A percentile compares a stretch with the other conserved stretches of the same genome.
Evolutionary conservation across 768 basidiomycete species (phyloP).

Genomic region (Rhodosporidiobolus sp.): DNA sequence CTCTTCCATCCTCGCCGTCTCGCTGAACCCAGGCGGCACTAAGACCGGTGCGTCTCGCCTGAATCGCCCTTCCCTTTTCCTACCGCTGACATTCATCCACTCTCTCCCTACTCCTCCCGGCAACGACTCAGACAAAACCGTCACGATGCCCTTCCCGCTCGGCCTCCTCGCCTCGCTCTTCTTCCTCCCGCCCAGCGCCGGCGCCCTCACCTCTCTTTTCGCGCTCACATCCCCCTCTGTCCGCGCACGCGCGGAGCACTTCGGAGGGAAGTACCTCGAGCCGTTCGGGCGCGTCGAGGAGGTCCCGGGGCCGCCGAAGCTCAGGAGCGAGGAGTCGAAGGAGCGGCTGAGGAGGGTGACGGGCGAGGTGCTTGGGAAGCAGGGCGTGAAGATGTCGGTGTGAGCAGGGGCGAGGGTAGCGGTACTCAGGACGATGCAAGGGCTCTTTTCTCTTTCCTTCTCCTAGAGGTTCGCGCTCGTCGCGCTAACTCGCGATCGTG

Average conservation of each 20-base stretch:
- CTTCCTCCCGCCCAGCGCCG: slow-evolving; percentile 45
- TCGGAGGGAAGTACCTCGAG: slow-evolving; percentile 1
- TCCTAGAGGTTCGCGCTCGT: no score
- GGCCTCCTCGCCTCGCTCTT: not conserved
- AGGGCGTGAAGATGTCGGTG: no score
- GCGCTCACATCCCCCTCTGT: not conserved
- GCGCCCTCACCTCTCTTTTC: slow-evolving; percentile 19
- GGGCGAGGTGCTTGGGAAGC: not conserved
- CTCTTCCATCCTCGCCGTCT: slow-evolving; percentile 51
- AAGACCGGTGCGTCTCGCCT: slow-evolving; percentile 50
- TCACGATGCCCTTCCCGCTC: not conserved
- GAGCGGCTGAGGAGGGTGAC: no score
- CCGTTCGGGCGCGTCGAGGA: slow-evolving; percentile 2
- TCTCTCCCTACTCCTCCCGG: not conserved
- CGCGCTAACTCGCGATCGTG: no score
- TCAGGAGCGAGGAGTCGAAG: no score
- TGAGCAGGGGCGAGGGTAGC: no score
- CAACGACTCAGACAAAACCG: not conserved
- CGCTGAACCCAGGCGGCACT: slow-evolving; percentile 54
- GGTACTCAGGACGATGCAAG: no score
- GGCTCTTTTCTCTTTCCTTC: no score
- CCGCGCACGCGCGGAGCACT: not conserved
- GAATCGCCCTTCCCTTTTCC: no score
- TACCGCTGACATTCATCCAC: not conserved
- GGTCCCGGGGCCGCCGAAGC: not conserved